Percentiles rank a stretch among this genome's conserved stretches.
phyloP scores from a whole-genome alignment of 164 flowering plant genomes.

The Stephania japonica region DNA sequence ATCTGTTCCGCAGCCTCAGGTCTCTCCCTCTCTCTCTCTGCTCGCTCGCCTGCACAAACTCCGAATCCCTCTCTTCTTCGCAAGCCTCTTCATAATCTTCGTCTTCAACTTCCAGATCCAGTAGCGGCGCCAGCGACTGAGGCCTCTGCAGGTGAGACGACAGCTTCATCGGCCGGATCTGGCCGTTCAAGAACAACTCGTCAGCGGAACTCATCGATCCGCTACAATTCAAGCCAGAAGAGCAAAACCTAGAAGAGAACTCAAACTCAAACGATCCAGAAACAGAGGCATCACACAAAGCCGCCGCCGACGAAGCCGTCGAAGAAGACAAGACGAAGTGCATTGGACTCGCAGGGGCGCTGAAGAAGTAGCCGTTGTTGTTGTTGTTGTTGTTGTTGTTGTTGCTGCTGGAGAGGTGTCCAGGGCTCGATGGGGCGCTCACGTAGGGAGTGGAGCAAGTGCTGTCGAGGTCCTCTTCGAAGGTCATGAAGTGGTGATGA shows the following conservation, averaged over 20 bases:
- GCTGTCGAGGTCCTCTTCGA: conserved; percentile 41
- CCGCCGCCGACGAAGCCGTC: neutral
- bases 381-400: too few relatives aligned
- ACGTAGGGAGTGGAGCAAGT: conserved; percentile 67
- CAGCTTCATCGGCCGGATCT: conserved; percentile 74
- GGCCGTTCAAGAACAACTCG: conserved; percentile 66
- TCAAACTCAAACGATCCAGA: conserved; percentile 48
- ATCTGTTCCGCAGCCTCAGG: conserved; percentile 34
- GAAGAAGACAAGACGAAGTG: conserved; percentile 31
- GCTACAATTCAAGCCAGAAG: conserved; percentile 10
- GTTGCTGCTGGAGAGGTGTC: conserved; percentile 17
- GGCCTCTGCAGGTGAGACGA: conserved; percentile 56
- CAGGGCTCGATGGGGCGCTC: conserved; percentile 65
- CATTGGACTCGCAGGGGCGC: conserved; percentile 72
- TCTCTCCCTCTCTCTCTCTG: conserved; percentile 41
- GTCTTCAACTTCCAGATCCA: conserved; percentile 43
- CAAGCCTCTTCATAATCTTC: conserved; percentile 28
- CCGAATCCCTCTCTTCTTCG: conserved; percentile 21
- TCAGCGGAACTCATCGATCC: conserved; percentile 69
- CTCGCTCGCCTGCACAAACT: conserved; percentile 12
- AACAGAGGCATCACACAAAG: neutral
- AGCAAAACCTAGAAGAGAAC: conserved; percentile 41
- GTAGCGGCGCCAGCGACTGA: conserved; percentile 40
- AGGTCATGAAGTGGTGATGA: neutral
- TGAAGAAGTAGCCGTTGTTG: conserved; percentile 39